Base-by-base conservation (phyloP, 208 protist species). In the Leishmania guyanensis region DNA sequence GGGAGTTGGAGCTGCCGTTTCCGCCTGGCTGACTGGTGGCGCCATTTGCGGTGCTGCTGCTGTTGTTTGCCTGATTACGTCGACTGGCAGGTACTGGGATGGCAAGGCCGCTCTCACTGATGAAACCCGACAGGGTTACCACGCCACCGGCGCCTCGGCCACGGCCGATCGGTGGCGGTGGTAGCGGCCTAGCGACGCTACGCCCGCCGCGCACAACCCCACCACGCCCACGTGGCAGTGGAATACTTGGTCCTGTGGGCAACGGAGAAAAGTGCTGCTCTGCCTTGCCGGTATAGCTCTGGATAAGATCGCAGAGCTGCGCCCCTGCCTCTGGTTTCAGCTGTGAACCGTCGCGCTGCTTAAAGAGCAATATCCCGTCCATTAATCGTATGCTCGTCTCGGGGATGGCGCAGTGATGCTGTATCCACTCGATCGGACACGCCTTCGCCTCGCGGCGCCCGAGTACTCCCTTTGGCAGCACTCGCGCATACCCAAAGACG, bases 351-450 rank as follows among this genome's bases (percentile, higher is more conserved):
- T 94, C 88, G 26, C 84, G 83, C 83, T 90, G 88, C 75, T 83
- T 93, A 56, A 85, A 56, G 29, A 96, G 79, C n/a, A 77, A 74
- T n/a, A 90, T 56, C 29, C 81, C 86, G 56, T 81, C 78, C 6
- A 89, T 50, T 12, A 43, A 68, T 9, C 82, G 82, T 50, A 87
- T 66, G 76, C 84, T 75, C n/a, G 69, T 29, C 65, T 94, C 89
- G 53, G 77, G 66, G 51, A 92, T 74, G 69, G 79, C 88, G 48
- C 92, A 86, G 81, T 89, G 81, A 79, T 94, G 89, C 20, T 86
- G 87, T 46, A 96, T 56, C 92, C 92, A 96, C 77, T 93, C 86
- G 17, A 96, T 79, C 5, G 72, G 79, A 79, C 82, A 94, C 36
- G 62, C 51, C 75, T 78, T 87, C 46, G 70, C 64, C 43, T 81